Base-by-base conservation (phyloP, 1,139 yeast species). In the Spathaspora sp. region DNA sequence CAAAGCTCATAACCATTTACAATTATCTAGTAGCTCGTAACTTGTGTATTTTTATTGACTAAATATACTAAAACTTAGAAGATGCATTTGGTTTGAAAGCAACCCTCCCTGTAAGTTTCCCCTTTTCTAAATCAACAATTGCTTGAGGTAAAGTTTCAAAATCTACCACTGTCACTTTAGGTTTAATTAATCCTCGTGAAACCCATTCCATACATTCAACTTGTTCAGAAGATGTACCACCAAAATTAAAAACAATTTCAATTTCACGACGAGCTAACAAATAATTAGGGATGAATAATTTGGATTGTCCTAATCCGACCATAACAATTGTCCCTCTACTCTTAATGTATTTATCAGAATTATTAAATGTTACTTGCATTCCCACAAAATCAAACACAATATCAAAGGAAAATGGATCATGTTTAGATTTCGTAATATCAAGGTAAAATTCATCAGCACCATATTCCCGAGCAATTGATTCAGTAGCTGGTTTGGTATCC, bases 351-450 rank as follows among this genome's bases (percentile, higher is more conserved):
- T 52, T 56, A 38, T 71, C 68, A 42, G 72, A 64, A 8, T 51
- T 41, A 43, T 66, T 67, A 38, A 64, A 63, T 1, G 80, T 74
- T 4, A 59, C 54, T 52, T 72, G 76, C 27, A 61, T 53, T 1
- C 82, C 81, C 41, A 72, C 75, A 55, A 77, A 70, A 55, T 78
- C 82, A 50, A 75, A 67, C 38, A 70, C 67, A 11, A 70, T 55
- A 47, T 72, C 74, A 51, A 74, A 73, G 7, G 70, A 59, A 49
- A 67, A 70, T 7, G 55, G 60, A 11, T 53, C 50, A 43, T 71
- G 72, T 7, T 51, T 48, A 2, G 69, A 59, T 16, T 60, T 51
- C 33, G 53, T 46, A 17, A 74, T 50, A 49, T 71, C 68, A 7
- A 68, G 62, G 50, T 67, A 61, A 46, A 70, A 75, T 46, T 73